These are phyloP conservation scores for Pluteus cervinus DNA, from an alignment of 768 basidiomycete species.

Conservation along the genomic window DNA sequence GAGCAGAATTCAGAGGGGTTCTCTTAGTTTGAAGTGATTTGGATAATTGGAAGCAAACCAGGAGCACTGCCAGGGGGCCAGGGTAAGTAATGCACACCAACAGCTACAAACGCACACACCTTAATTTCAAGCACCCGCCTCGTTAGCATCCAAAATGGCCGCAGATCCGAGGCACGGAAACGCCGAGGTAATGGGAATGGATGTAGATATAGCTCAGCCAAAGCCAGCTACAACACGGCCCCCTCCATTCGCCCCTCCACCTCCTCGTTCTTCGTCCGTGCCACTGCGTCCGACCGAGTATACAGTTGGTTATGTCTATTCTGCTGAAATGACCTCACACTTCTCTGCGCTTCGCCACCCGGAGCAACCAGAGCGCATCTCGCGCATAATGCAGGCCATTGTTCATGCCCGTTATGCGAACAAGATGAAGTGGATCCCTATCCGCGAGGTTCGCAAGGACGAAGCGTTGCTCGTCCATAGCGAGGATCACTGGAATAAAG, in stretches of 20 bases:
- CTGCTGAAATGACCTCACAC: constrained; percentile 82
- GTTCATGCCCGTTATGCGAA: constrained; percentile 49
- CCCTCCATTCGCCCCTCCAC: constrained; percentile 2
- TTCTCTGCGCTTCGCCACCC: constrained; percentile 50
- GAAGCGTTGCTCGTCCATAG: constrained; percentile 90
- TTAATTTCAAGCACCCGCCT: not conserved
- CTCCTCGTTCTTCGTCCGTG: constrained; percentile 37
- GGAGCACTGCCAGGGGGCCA: not conserved
- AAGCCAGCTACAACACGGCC: not conserved
- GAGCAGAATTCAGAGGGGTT: too few species aligned
- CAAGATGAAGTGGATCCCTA: constrained; percentile 74
- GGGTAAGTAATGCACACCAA: not conserved
- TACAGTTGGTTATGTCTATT: constrained; percentile 83
- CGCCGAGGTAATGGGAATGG: constrained; percentile 8
- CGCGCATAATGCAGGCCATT: constrained; percentile 64
- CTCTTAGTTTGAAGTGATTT: constrained; percentile 4
- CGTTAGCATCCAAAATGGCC: not conserved
- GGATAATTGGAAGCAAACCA: not conserved
- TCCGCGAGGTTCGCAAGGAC: constrained; percentile 64
- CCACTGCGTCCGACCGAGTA: constrained; percentile 31
- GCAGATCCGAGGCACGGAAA: not conserved
- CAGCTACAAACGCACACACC: constrained; percentile 3
- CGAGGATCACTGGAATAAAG: constrained; percentile 88
- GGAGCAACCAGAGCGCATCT: constrained; percentile 84
- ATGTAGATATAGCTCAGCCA: constrained; percentile 8